Percentiles rank a stretch among this genome's conserved stretches.
phyloP scores from a whole-genome alignment of 2,329 filamentous ascomycete genomes.

The Aspergillus sp. region DNA sequence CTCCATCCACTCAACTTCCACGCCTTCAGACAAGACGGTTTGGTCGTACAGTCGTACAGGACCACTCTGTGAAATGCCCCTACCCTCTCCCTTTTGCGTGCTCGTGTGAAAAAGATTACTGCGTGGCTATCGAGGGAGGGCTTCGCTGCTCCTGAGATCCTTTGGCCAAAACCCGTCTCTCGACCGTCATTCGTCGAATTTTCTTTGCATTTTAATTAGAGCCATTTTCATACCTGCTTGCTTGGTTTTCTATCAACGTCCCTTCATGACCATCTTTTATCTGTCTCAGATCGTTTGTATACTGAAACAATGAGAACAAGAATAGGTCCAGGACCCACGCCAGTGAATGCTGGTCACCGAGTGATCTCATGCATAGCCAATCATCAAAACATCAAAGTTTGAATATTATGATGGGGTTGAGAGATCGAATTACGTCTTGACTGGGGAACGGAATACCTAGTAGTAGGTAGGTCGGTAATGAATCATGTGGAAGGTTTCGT shows the following conservation, averaged over 20 bases:
- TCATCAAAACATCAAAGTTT: neutral
- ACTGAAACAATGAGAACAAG: neutral
- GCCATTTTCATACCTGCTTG: too few relatives aligned
- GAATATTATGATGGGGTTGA: too few relatives aligned
- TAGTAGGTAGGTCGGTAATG: too few relatives aligned
- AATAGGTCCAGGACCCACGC: neutral
- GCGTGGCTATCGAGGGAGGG: neutral
- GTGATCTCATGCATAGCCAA: neutral
- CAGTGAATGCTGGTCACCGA: neutral
- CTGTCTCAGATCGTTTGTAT: neutral
- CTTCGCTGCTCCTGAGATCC: neutral
- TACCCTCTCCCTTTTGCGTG: conserved; percentile 2
- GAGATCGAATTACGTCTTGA: too few relatives aligned
- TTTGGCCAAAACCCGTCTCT: neutral
- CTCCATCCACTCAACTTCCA: conserved; percentile 4
- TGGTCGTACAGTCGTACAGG: conserved; percentile 14
- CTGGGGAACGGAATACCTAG: too few relatives aligned
- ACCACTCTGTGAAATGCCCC: conserved; percentile 7
- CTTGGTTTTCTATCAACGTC: neutral
- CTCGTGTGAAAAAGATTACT: conserved; percentile 4
- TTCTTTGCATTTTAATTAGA: neutral
- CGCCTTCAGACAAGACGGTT: conserved; percentile 3
- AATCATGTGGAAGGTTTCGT: too few relatives aligned
- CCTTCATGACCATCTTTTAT: neutral
- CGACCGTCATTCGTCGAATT: too few relatives aligned